Percentiles rank a stretch among this genome's conserved stretches.
Evolutionary conservation across 129 eudicot species (phyloP).

Genomic region (Helianthus annuus): DNA sequence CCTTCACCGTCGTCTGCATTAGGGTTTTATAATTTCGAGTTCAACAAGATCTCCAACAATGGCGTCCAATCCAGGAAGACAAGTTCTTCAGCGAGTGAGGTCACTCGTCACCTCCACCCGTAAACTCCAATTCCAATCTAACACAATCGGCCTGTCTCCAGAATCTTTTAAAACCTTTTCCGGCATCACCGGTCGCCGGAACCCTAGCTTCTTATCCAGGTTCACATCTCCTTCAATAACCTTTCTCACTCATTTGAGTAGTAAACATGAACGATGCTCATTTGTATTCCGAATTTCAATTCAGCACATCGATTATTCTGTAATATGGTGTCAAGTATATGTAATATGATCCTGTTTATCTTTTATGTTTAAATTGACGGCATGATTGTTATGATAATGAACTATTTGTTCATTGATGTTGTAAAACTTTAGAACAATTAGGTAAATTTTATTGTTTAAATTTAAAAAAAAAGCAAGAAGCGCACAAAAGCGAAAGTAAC

Average conservation of each 20-base stretch:
- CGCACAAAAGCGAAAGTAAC: too few species aligned
- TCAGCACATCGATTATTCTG: too few species aligned
- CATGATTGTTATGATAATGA: not conserved
- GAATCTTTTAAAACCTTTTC: slow-evolving; percentile 31
- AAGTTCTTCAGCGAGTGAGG: slow-evolving; percentile 25
- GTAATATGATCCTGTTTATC: not conserved
- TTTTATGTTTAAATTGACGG: not conserved
- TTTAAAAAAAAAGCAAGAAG: not conserved
- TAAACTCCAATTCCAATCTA: slow-evolving; percentile 26
- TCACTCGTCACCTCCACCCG: slow-evolving; percentile 27
- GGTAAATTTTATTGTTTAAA: not conserved
- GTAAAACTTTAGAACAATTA: not conserved
- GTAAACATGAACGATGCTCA: not conserved
- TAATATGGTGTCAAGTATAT: too few species aligned
- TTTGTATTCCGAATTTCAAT: not conserved
- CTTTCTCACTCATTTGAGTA: not conserved
- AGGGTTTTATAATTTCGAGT: slow-evolving; percentile 31
- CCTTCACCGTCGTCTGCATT: slow-evolving; percentile 17
- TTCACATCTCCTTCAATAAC: not conserved
- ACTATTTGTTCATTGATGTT: not conserved
- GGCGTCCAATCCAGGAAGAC: slow-evolving; percentile 34
- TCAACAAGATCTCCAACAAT: slow-evolving; percentile 14
- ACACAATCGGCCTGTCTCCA: slow-evolving; percentile 12
- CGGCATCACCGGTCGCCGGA: slow-evolving; percentile 28
- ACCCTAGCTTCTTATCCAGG: slow-evolving; percentile 36